Base-by-base conservation (phyloP, 495 filamentous ascomycete genomes). In the Penicillium silybi region DNA sequence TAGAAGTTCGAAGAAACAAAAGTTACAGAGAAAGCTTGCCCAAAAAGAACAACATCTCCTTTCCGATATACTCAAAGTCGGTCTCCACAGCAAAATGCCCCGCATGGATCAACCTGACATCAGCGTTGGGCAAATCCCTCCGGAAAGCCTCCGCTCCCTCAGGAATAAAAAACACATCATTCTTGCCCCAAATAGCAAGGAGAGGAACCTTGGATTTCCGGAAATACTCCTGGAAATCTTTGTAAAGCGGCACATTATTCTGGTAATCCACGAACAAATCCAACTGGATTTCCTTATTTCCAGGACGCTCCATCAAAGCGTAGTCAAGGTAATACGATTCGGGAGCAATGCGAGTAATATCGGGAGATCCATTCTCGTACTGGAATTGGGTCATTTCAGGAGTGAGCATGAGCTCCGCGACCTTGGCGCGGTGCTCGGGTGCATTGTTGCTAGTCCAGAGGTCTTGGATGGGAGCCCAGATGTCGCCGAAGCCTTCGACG, bases 41-140 rank as follows among this genome's bases (percentile, higher is more conserved):
- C 26, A 29, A 29, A 9, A 29, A 29, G 3, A 9, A 1, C 26
- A 29, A 10, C 4, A 80, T 79, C 59, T 74, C 62, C 35, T 46
- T 43, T 4, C 74, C 80, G 64, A 86, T 75, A 56, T 69, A 64
- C 42, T 60, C 59, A 42, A 67, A 63, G 51, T 85, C 71, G 2
- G 68, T 81, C 70, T 86, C 81, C 1, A 82, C 60, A 16, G 82
- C 82, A 70, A 86, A 85, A 65, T 87, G 84, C 0, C 80, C 80
- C 0, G 75, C 78, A 64, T 88, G 80, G 41, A 85, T 48, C 40
- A 80, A 63, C 43, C 71, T 63, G 8, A 81, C 58, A 60, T 82
- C 75, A 10, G 78, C 70, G 7, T 75, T 62, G 20, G 71, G 66
- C 15, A 81, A 52, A 69, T 86, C 84, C 26, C 58, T 72, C 56